Evolutionary conservation across 2,329 filamentous ascomycete genomes (phyloP).

Genomic region (Fusarium sp.): DNA sequence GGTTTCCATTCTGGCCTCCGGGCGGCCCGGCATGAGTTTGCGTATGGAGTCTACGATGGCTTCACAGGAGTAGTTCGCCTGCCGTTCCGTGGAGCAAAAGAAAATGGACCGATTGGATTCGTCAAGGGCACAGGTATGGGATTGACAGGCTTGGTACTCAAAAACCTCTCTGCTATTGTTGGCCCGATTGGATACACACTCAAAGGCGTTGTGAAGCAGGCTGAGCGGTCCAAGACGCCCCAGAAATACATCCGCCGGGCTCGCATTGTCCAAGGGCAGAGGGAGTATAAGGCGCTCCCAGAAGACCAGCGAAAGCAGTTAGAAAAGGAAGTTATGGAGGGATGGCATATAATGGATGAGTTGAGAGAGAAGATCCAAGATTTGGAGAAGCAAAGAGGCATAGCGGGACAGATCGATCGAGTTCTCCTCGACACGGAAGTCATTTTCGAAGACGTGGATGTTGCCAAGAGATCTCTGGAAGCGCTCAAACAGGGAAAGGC

Average conservation of each 20-base stretch:
- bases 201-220: constrained; percentile 70
- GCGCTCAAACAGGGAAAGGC: constrained; percentile 55
- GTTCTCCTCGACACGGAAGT: constrained; percentile 39
- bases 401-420: constrained; percentile 47
- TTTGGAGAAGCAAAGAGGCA: constrained; percentile 49
- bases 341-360: constrained; percentile 46
- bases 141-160: constrained; percentile 69
- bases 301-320: constrained; percentile 43
- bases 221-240: constrained; percentile 61
- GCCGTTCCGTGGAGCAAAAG: constrained; percentile 64
- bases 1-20: constrained; percentile 69
- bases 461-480: constrained; percentile 55
- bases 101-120: constrained; percentile 57
- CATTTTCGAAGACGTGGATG: constrained; percentile 59
- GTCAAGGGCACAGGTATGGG: constrained; percentile 69
- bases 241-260: constrained; percentile 62
- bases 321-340: constrained; percentile 41
- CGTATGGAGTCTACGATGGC: constrained; percentile 71
- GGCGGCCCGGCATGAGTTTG: constrained; percentile 68
- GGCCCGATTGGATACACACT: constrained; percentile 69
- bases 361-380: constrained; percentile 41
- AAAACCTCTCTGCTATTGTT: constrained; percentile 68
- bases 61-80: constrained; percentile 69
- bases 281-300: constrained; percentile 51
- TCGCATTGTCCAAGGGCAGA: constrained; percentile 65